Percentiles rank a stretch among this genome's conserved stretches.
These are phyloP conservation scores for Rhizopogon vinicolor DNA, from an alignment of 768 basidiomycete genomes.

Conservation along the genomic window DNA sequence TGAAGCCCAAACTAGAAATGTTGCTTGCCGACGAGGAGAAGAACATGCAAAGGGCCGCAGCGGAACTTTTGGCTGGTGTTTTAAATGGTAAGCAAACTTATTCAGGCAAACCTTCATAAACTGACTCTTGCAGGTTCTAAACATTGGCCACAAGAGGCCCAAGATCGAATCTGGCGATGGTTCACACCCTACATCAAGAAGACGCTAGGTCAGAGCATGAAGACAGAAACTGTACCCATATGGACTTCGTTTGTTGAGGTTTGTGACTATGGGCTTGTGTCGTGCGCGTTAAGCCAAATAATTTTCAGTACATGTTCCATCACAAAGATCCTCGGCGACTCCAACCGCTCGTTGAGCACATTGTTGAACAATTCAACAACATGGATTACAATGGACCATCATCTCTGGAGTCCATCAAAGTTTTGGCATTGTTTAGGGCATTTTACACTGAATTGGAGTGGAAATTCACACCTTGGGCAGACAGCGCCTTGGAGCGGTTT, in stretches of 20 bases:
- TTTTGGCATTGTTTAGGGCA: slow-evolving; percentile 61
- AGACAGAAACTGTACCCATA: slow-evolving; percentile 74
- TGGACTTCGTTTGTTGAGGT: slow-evolving; percentile 83
- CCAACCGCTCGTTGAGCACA: slow-evolving; percentile 72
- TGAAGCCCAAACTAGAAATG: slow-evolving; percentile 58
- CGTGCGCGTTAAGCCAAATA: slow-evolving; percentile 1
- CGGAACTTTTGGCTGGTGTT: slow-evolving; percentile 78
- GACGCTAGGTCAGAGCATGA: slow-evolving; percentile 67
- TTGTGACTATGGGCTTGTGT: slow-evolving; percentile 7
- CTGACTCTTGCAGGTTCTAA: slow-evolving; percentile 56
- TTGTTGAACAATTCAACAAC: slow-evolving; percentile 56
- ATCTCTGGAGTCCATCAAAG: slow-evolving; percentile 75
- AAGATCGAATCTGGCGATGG: slow-evolving; percentile 76
- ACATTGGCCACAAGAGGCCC: slow-evolving; percentile 77
- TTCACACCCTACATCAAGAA: slow-evolving; percentile 60
- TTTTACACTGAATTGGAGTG: slow-evolving; percentile 73
- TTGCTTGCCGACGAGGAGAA: slow-evolving; percentile 69
- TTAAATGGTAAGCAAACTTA: slow-evolving; percentile 42
- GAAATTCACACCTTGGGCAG: slow-evolving; percentile 78
- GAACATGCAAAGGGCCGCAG: slow-evolving; percentile 85
- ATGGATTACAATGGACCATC: slow-evolving; percentile 81
- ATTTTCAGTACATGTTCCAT: slow-evolving; percentile 65
- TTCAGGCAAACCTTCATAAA: neutral
- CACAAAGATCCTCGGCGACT: slow-evolving; percentile 80
- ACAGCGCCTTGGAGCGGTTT: slow-evolving; percentile 58